phyloP scores from a whole-genome alignment of 2,329 filamentous ascomycete species.

The Dothideomycetes sp. region DNA sequence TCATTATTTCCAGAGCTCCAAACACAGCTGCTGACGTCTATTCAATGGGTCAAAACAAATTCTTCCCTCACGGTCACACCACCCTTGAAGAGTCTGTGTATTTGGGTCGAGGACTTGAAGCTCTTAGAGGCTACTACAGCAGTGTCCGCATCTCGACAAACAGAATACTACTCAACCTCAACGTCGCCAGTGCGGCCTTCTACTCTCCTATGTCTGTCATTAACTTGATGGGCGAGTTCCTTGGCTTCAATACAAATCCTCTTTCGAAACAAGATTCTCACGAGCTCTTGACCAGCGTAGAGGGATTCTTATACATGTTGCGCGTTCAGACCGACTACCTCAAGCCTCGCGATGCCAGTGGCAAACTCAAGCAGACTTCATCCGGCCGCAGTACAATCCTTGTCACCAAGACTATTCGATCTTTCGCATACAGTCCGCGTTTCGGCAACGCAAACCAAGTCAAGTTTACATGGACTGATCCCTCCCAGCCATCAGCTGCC shows the following conservation, averaged over 20 bases:
- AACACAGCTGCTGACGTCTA: slow-evolving; percentile 34
- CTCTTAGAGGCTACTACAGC: slow-evolving; percentile 52
- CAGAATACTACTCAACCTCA: slow-evolving; percentile 52
- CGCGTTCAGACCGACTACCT: slow-evolving; percentile 34
- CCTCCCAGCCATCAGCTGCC: slow-evolving; percentile 19
- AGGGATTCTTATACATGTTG: slow-evolving; percentile 32
- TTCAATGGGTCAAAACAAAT: slow-evolving; percentile 45
- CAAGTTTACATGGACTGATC: slow-evolving; percentile 32
- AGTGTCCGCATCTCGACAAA: slow-evolving; percentile 51
- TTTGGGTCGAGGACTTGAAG: slow-evolving; percentile 45
- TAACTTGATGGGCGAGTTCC: slow-evolving; percentile 28
- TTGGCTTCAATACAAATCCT: neutral
- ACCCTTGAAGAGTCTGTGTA: slow-evolving; percentile 26
- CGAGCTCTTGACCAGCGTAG: slow-evolving; percentile 20
- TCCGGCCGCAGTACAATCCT: slow-evolving; percentile 17
- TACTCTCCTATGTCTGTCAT: slow-evolving; percentile 35
- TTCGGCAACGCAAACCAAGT: slow-evolving; percentile 40
- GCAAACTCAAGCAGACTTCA: slow-evolving; percentile 23
- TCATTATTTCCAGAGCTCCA: slow-evolving; percentile 43
- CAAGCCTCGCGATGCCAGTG: slow-evolving; percentile 11
- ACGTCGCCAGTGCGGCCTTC: slow-evolving; percentile 52
- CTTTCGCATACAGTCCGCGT: slow-evolving; percentile 31
- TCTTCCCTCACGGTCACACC: slow-evolving; percentile 36
- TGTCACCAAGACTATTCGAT: slow-evolving; percentile 37
- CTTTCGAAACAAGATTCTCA: too few species aligned